phyloP scores from a whole-genome alignment of 495 filamentous ascomycete genomes.

The Clohesyomyces aquaticus region DNA sequence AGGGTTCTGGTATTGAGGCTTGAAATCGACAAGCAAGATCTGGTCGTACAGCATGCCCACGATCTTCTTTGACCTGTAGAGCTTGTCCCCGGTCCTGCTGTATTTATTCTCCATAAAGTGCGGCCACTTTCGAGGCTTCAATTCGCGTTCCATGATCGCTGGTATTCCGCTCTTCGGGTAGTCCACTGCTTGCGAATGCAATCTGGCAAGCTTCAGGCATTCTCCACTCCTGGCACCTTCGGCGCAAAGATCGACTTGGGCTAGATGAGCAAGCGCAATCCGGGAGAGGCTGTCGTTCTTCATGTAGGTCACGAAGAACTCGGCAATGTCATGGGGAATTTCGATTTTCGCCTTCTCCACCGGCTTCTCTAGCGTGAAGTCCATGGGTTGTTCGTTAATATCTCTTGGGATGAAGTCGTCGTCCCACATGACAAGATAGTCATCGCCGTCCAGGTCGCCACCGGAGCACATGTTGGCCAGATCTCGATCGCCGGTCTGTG shows the following conservation, averaged over 20 bases:
- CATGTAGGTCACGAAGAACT: slow-evolving; percentile 92
- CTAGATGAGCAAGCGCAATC: slow-evolving; percentile 85
- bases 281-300: slow-evolving; percentile 80
- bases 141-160: slow-evolving; percentile 65
- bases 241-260: slow-evolving; percentile 66
- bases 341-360: slow-evolving; percentile 62
- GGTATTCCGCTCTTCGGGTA: slow-evolving; percentile 86
- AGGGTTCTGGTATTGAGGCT: slow-evolving; percentile 65
- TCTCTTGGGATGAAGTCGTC: slow-evolving; percentile 67
- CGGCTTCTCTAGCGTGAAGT: slow-evolving; percentile 60
- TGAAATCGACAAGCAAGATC: slow-evolving; percentile 69
- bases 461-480: slow-evolving; percentile 93
- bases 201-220: slow-evolving; percentile 69
- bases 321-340: slow-evolving; percentile 68
- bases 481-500: slow-evolving; percentile 80
- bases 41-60: slow-evolving; percentile 84
- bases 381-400: slow-evolving; percentile 76
- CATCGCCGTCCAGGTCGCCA: slow-evolving; percentile 94
- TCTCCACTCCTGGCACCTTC: slow-evolving; percentile 68
- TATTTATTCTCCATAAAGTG: slow-evolving; percentile 87
- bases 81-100: slow-evolving; percentile 52
- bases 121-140: slow-evolving; percentile 68
- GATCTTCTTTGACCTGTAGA: slow-evolving; percentile 70
- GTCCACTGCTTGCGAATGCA: slow-evolving; percentile 92
- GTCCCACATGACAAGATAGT: slow-evolving; percentile 96